Evolutionary conservation across 352 stramenopile genomes (phyloP), one percentile per base, ranked within the genome.

Genomic region (Globisporangium perplexum): DNA sequence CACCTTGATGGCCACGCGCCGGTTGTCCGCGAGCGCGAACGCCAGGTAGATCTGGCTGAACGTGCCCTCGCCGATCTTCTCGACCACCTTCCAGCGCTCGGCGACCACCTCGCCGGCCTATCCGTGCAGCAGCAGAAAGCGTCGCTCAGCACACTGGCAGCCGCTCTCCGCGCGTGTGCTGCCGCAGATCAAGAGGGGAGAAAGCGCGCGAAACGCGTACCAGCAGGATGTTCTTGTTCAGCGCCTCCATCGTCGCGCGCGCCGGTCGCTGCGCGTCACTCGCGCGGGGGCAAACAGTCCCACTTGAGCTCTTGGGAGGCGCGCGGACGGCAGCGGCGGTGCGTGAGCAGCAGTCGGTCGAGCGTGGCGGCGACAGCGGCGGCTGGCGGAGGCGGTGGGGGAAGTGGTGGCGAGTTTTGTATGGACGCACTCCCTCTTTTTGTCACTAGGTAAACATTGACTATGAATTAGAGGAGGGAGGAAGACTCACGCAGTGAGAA

Each of bases 31-130:
- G 30, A 93, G 63, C 43, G 78, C 83, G 41, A 87, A 90, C 33
- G 85, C 85, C 62, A 84, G 86, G 65, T 93, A 95, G 52, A 95
- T 95, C 64, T 95, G 83, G 50, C 85, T 95, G 55, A 95, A 95
- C 7, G 85, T 95, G 23, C 85, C 85, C 68, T 95, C 84, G 57
- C 84, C 84, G 39, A 95, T 95, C 63, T 95, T 95, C 65, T 95
- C 84, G 24, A 84, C 70, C 51, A 95, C 76, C 44, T 87, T 88
- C 85, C 85, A 95, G 46, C 78, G 79, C 42, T 89, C 75, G 1
- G 81, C 80, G 39, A 95, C 74, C 41, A 95, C 71, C 65, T 95
- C 85, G 45, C 85, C 85, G 20, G 81, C 72, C 85, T 95, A 45
- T 11, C 10, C 15, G 47, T 20, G 10, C 6, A 26, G 20, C 11